These are phyloP conservation scores for Arbutus unedo DNA, from an alignment of 148 eudicot species.

Conservation along the genomic window DNA sequence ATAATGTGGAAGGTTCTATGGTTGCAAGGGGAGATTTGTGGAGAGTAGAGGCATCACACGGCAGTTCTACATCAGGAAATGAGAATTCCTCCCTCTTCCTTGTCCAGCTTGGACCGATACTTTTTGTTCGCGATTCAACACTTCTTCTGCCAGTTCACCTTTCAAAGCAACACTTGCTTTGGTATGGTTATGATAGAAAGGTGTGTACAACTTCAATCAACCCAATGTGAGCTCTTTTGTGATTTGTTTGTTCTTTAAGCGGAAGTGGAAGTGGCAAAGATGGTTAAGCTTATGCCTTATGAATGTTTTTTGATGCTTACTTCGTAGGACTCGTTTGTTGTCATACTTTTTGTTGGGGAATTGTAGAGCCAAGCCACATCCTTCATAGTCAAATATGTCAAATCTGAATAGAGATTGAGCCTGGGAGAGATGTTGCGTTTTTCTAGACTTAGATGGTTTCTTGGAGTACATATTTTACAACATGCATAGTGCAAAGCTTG, in stretches of 20 bases:
- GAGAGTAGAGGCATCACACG: constrained; percentile 91
- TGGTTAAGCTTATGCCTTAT: neutral
- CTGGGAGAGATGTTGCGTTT: neutral
- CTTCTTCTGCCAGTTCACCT: constrained; percentile 89
- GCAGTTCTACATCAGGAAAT: constrained; percentile 72
- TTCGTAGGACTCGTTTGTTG: neutral
- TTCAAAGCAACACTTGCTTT: constrained; percentile 91
- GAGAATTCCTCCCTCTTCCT: constrained; percentile 77
- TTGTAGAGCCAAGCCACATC: neutral
- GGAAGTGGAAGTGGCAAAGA: neutral
- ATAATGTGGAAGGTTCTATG: constrained; percentile 71
- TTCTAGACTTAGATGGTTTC: neutral
- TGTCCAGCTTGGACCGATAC: constrained; percentile 94
- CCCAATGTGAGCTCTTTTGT: constrained; percentile 3
- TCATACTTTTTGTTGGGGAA: neutral
- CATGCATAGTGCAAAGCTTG: neutral
- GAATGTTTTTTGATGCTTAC: neutral
- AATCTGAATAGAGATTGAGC: neutral
- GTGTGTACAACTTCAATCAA: constrained; percentile 30
- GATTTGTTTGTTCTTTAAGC: neutral
- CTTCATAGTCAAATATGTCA: neutral
- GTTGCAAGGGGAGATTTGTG: constrained; percentile 91
- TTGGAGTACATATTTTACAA: neutral
- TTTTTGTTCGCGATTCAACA: constrained; percentile 91
- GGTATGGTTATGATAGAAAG: constrained; percentile 99